Percentiles rank a stretch among this genome's conserved stretches.
Conservation (phyloP, 2,329 filamentous ascomycete genomes). For the Pseudonectria buxi region DNA sequence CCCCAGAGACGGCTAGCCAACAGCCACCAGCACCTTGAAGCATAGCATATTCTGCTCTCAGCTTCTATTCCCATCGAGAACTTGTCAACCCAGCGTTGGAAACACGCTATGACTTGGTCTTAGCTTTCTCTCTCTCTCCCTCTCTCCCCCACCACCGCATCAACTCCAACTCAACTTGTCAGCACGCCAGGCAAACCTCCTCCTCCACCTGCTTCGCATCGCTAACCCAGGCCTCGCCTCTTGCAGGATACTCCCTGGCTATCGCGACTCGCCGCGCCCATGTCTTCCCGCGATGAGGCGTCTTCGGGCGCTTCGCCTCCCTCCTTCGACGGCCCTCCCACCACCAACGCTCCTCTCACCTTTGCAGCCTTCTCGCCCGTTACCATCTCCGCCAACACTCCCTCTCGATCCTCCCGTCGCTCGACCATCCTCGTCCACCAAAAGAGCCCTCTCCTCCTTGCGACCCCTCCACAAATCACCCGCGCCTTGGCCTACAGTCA, state of each 20-base stretch:
- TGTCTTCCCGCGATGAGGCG: constrained; percentile 34
- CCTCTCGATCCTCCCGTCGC: constrained; percentile 57
- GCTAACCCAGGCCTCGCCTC: constrained; percentile 13
- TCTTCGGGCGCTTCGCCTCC: constrained; percentile 29
- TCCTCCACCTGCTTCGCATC: background rate
- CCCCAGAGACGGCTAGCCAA: no score
- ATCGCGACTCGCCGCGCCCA: constrained; percentile 35
- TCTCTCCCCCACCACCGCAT: background rate
- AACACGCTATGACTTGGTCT: no score
- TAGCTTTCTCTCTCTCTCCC: constrained; percentile 1
- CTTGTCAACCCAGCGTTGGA: no score
- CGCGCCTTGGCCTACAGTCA: constrained; percentile 92
- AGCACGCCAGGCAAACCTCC: background rate
- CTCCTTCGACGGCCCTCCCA: constrained; percentile 23
- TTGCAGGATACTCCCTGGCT: constrained; percentile 43
- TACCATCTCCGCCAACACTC: constrained; percentile 61
- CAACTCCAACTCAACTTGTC: background rate
- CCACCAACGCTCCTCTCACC: constrained; percentile 55
- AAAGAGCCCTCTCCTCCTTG: constrained; percentile 86
- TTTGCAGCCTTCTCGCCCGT: constrained; percentile 85
- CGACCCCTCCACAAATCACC: constrained; percentile 91
- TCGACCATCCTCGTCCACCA: constrained; percentile 94
- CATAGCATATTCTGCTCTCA: background rate
- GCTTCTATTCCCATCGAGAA: background rate
- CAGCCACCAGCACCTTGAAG: background rate